Evolutionary conservation across 2,329 filamentous ascomycete genomes (phyloP), one percentile per base, ranked within the genome.

Genomic region (Alternaria sp.): DNA sequence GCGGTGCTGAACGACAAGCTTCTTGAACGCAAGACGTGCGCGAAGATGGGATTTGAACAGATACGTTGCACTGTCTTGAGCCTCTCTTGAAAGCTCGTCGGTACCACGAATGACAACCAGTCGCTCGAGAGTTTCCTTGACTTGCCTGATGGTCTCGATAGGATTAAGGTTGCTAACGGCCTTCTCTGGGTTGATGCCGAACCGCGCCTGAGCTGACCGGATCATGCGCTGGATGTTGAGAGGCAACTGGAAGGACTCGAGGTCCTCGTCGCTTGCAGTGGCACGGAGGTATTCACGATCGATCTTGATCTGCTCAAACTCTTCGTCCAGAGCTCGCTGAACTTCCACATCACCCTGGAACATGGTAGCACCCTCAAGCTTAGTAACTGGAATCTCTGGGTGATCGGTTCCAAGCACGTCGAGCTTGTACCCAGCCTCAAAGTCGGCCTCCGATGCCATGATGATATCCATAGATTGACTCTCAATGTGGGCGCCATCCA

Each of bases 401-500:
- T 86, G 83, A 2, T 86, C 84, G 69, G 91, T 89, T 71, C 90
- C 89, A 89, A 96, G 94, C 44, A 97, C 87, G 80, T 99, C 94
- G 57, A 99, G 85, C 54, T 90, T 90, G 84, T 92, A 99, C 54
- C 90, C 90, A 65, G 90, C 86, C 71, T 92, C 89, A 72, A 99
- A 97, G 45, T 90, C 87, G 45, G 85, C 83, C 70, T 93, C 85
- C 2, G 92, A 93, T 79, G 92, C 89, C 67, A 89, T 90, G 77
- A 98, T 91, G 75, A 92, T 90, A 71, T 97, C 93, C 66, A 99
- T 88, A 56, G 88, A 88, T 80, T 99, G 96, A 73, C 93, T 92
- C 82, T 99, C 95, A 59, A 99, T 98, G 78, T 90, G 88, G 67
- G 92, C 91, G 74, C 92, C 96, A 79, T 99, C 96, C 8, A 98